These are phyloP conservation scores for Mucor lusitanicus DNA, from an alignment of 371 early-diverging fungal species.

Conservation along the genomic window DNA sequence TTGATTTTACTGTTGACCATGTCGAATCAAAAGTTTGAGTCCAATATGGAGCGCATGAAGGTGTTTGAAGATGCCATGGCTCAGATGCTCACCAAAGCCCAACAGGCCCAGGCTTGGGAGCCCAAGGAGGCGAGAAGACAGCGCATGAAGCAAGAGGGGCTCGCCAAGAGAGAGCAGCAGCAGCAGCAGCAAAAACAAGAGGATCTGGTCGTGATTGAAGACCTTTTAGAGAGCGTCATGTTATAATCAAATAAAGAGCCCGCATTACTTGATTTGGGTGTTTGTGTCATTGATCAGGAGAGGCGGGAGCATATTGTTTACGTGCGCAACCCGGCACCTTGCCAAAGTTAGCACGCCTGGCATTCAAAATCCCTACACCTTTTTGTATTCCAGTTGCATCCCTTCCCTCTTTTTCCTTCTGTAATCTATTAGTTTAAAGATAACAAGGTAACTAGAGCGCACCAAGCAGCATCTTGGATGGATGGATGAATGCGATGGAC, in stretches of 20 bases:
- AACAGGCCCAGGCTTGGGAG: constrained; percentile 28
- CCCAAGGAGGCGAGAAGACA: constrained; percentile 61
- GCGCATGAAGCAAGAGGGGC: constrained; percentile 55
- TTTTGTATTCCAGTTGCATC: neutral
- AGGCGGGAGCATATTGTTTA: neutral
- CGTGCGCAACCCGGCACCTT: neutral
- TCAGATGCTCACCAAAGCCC: constrained; percentile 17
- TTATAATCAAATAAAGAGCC: constrained; percentile 8
- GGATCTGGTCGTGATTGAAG: neutral
- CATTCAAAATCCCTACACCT: neutral
- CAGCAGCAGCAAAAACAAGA: neutral
- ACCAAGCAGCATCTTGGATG: neutral
- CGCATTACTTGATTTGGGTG: neutral
- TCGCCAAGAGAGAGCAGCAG: constrained; percentile 14
- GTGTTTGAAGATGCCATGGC: constrained; percentile 46
- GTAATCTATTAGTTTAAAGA: neutral
- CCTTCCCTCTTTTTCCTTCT: constrained; percentile 1
- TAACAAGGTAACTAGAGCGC: constrained; percentile 1
- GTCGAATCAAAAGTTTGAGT: constrained; percentile 58
- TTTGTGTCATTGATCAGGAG: neutral
- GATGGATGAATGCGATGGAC: constrained; percentile 9
- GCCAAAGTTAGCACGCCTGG: neutral
- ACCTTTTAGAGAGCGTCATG: neutral
- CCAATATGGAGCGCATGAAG: constrained; percentile 53
- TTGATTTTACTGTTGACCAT: constrained; percentile 44